Conservation (phyloP, 129 eudicot species). For the Oenanthe sinensis region DNA sequence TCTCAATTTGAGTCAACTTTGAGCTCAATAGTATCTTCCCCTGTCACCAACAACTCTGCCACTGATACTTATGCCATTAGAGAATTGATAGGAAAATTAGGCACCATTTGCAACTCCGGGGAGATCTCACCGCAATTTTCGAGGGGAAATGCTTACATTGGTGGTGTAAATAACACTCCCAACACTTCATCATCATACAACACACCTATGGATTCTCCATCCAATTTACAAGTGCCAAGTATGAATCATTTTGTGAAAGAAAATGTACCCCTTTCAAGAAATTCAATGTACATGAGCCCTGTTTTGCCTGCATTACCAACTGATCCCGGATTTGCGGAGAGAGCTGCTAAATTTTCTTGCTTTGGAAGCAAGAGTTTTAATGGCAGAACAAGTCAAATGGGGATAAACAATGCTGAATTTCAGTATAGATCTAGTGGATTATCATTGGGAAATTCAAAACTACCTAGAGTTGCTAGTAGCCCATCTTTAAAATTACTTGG, state of each 20-base stretch:
- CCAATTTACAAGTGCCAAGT: conserved; percentile 31
- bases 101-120: conserved; percentile 20
- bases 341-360: conserved; percentile 90
- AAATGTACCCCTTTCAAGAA: conserved; percentile 30
- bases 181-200: conserved; percentile 19
- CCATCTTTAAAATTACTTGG: conserved; percentile 47
- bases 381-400: conserved; percentile 43
- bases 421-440: conserved; percentile 34
- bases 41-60: conserved; percentile 32
- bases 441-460: conserved; percentile 24
- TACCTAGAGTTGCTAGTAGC: conserved; percentile 62
- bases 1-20: conserved; percentile 41
- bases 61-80: conserved; percentile 31
- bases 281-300: conserved; percentile 24
- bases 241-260: conserved; percentile 32
- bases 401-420: conserved; percentile 26
- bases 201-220: conserved; percentile 43
- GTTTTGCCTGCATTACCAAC: conserved; percentile 40
- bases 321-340: conserved; percentile 80
- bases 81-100: conserved; percentile 50
- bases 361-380: conserved; percentile 84
- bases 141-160: background rate
- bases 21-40: conserved; percentile 53
- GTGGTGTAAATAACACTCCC: conserved; percentile 11
- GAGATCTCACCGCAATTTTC: conserved; percentile 14